Conservation (phyloP, 495 filamentous ascomycete genomes). For the Trichoderma erinaceum region DNA sequence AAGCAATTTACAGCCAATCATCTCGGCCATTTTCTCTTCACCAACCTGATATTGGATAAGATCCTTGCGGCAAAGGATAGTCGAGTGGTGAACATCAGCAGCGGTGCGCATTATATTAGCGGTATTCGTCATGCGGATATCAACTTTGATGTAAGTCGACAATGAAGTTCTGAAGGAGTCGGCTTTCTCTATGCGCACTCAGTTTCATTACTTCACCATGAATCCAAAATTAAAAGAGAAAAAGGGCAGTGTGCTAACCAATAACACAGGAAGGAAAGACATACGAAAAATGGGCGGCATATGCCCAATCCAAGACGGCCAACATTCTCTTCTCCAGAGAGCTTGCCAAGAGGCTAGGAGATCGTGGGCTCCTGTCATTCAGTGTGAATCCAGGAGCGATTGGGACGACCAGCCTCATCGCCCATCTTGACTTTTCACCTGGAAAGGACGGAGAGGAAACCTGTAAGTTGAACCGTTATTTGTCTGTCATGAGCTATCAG, state of each 20-base stretch:
- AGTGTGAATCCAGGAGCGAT: not conserved
- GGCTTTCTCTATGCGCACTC: too few relatives aligned
- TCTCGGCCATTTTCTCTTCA: constrained; percentile 47
- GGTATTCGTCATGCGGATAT: constrained; percentile 40
- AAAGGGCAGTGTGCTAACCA: not conserved
- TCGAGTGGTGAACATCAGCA: constrained; percentile 31
- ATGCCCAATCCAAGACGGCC: constrained; percentile 47
- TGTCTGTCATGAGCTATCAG: not conserved
- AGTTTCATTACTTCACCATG: too few relatives aligned
- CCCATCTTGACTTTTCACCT: not conserved
- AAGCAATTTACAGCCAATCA: constrained; percentile 45
- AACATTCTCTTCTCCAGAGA: constrained; percentile 28
- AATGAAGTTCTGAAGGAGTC: not conserved
- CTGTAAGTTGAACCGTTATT: not conserved
- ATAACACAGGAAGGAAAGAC: not conserved
- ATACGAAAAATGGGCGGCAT: constrained; percentile 31
- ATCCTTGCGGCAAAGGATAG: constrained; percentile 33
- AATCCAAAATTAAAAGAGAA: too few relatives aligned
- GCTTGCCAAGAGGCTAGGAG: not conserved
- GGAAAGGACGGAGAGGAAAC: not conserved
- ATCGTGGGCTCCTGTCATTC: not conserved
- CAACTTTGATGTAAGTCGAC: constrained; percentile 29
- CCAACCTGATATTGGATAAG: constrained; percentile 40
- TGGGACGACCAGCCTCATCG: not conserved
- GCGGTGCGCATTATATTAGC: constrained; percentile 33